Conservation (phyloP, 176 grass and related monocot species). For the Pharus latifolius region DNA sequence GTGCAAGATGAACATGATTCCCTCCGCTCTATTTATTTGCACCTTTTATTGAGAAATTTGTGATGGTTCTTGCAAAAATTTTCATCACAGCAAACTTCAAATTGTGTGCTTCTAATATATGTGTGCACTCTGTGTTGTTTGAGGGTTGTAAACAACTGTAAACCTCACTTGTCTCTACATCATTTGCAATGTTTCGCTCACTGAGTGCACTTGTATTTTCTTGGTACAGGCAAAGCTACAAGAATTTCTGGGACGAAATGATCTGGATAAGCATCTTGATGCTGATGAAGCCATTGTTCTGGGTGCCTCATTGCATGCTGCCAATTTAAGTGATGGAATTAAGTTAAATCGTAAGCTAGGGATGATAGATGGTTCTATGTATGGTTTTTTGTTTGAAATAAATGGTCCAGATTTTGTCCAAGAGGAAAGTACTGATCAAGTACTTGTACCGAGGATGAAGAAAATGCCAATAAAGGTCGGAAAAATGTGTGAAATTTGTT, state of each 20-base stretch:
- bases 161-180: neutral
- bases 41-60: too few relatives aligned
- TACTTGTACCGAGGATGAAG: conserved; percentile 88
- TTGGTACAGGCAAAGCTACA: conserved; percentile 73
- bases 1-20: neutral
- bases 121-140: neutral
- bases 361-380: conserved; percentile 94
- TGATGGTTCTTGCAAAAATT: too few relatives aligned
- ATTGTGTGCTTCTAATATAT: neutral
- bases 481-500: neutral
- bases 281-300: conserved; percentile 99
- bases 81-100: too few relatives aligned
- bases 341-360: conserved; percentile 97
- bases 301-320: conserved; percentile 89
- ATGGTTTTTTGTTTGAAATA: conserved; percentile 79
- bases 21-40: neutral
- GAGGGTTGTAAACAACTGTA: neutral
- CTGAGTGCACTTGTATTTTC: conserved; percentile 3
- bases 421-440: conserved; percentile 62
- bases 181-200: neutral
- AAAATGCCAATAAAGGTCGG: conserved; percentile 97
- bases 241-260: conserved; percentile 73
- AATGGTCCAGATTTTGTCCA: conserved; percentile 55
- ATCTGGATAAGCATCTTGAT: conserved; percentile 89
- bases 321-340: conserved; percentile 98